These are phyloP conservation scores for Pseudodiploospora longispora DNA, from an alignment of 2,329 filamentous ascomycete species.

Conservation along the genomic window DNA sequence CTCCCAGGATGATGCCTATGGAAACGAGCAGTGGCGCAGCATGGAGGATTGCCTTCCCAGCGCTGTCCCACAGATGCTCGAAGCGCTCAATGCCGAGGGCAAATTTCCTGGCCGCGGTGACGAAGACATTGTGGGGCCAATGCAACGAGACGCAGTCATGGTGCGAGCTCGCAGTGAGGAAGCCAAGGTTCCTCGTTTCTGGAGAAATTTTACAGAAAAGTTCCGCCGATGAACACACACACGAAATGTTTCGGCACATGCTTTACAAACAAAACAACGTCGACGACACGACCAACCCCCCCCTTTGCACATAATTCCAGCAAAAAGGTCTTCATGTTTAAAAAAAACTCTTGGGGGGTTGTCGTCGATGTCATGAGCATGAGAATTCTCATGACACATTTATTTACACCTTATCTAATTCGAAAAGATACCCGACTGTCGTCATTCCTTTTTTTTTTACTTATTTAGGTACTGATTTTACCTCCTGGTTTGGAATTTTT, in stretches of 20 bases:
- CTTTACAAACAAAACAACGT: no score
- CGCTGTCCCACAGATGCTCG: conserved; percentile 60
- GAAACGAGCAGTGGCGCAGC: conserved; percentile 34
- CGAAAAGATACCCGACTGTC: conserved; percentile 10
- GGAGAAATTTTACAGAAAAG: conserved; percentile 41
- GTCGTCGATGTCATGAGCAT: no score
- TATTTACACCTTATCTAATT: conserved; percentile 8
- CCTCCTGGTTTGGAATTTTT: no score
- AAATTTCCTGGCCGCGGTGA: conserved; percentile 87
- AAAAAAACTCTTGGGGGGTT: no score
- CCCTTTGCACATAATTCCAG: no score
- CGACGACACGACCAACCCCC: no score
- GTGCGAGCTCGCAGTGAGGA: conserved; percentile 36
- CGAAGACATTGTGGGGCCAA: conserved; percentile 87
- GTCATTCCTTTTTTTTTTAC: conserved; percentile 7
- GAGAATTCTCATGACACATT: conserved; percentile 1
- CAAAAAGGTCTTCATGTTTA: no score
- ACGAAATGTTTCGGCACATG: no score
- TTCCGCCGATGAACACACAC: conserved; percentile 22
- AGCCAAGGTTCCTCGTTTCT: conserved; percentile 37
- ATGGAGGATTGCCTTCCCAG: conserved; percentile 51
- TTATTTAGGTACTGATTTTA: no score
- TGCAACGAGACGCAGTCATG: conserved; percentile 59
- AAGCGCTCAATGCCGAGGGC: conserved; percentile 60
- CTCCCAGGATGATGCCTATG: conserved; percentile 30